Evolutionary conservation across 2,329 filamentous ascomycete species (phyloP).

Genomic region (Monilinia vaccinii-corymbosi): DNA sequence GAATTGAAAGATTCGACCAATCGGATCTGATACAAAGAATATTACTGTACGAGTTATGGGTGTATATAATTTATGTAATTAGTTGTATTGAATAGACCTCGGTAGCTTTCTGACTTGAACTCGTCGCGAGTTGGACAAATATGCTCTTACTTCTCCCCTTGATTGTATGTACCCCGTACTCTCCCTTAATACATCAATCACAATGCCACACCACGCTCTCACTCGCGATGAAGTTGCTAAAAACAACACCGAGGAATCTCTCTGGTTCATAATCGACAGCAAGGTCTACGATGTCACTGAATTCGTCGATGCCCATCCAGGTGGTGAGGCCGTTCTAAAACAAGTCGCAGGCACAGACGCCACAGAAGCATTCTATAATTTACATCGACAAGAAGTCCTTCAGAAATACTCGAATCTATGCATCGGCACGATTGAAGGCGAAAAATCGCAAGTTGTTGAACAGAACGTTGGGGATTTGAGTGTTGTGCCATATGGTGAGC

Average conservation of each 20-base stretch:
- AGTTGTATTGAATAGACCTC: too few species aligned
- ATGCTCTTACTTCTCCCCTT: background rate
- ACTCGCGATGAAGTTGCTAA: slow-evolving; percentile 60
- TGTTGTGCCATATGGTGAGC: slow-evolving; percentile 74
- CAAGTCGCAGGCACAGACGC: slow-evolving; percentile 78
- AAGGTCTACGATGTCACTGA: slow-evolving; percentile 81
- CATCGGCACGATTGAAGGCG: slow-evolving; percentile 66
- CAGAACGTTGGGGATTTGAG: slow-evolving; percentile 63
- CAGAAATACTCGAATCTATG: slow-evolving; percentile 67
- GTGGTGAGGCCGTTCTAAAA: slow-evolving; percentile 64
- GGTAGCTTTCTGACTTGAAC: too few species aligned
- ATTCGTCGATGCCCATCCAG: slow-evolving; percentile 78
- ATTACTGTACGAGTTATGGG: too few species aligned
- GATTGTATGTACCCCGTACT: too few species aligned
- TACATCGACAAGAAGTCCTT: slow-evolving; percentile 85
- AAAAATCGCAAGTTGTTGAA: slow-evolving; percentile 65
- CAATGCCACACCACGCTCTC: slow-evolving; percentile 27
- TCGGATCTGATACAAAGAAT: too few species aligned
- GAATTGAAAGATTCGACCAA: too few species aligned
- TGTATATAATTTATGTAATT: too few species aligned
- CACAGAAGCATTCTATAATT: slow-evolving; percentile 80
- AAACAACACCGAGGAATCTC: slow-evolving; percentile 59
- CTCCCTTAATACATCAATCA: slow-evolving; percentile 4
- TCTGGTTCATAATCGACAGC: slow-evolving; percentile 80
- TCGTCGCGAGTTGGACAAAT: too few species aligned